phyloP scores from a whole-genome alignment of 1,284 basidiomycete genomes.

The Gymnopus androsaceus region DNA sequence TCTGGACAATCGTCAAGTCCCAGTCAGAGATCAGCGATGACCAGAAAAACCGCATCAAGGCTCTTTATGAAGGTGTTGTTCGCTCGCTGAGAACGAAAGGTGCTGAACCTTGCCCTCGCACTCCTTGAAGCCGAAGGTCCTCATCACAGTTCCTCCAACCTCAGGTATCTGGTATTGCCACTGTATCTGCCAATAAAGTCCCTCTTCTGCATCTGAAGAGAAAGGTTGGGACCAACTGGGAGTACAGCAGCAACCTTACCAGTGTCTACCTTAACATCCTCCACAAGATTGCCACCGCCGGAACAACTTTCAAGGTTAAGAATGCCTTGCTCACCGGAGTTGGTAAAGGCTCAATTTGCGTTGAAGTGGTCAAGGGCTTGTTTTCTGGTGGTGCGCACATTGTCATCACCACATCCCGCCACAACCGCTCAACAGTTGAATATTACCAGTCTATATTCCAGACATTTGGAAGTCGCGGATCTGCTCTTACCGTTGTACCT shows the following conservation, averaged over 20 bases:
- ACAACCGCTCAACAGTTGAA: slow-evolving; percentile 91
- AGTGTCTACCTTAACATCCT: slow-evolving; percentile 95
- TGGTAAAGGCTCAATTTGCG: slow-evolving; percentile 95
- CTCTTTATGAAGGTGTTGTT: slow-evolving; percentile 94
- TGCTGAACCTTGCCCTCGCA: slow-evolving; percentile 52
- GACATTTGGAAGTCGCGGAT: slow-evolving; percentile 90
- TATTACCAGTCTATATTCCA: slow-evolving; percentile 99
- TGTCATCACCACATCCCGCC: slow-evolving; percentile 95
- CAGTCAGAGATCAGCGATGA: slow-evolving; percentile 96
- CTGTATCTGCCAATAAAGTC: slow-evolving; percentile 86
- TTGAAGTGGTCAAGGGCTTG: slow-evolving; percentile 96
- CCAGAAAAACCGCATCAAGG: slow-evolving; percentile 97
- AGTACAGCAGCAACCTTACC: slow-evolving; percentile 96
- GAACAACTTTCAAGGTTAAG: slow-evolving; percentile 98
- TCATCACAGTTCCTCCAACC: slow-evolving; percentile 95
- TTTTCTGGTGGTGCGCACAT: slow-evolving; percentile 95
- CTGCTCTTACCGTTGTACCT: slow-evolving; percentile 94
- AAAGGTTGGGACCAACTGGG: slow-evolving; percentile 95
- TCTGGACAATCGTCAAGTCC: slow-evolving; percentile 96
- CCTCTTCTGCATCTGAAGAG: slow-evolving; percentile 96
- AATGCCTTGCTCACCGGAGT: slow-evolving; percentile 97
- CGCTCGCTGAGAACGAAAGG: slow-evolving; percentile 73
- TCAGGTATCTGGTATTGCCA: slow-evolving; percentile 73
- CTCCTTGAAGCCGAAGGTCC: slow-evolving; percentile 75
- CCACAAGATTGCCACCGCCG: slow-evolving; percentile 96